Evolutionary conservation across 2,329 filamentous ascomycete species (phyloP).

Genomic region (Pseudogymnoascus sp.): DNA sequence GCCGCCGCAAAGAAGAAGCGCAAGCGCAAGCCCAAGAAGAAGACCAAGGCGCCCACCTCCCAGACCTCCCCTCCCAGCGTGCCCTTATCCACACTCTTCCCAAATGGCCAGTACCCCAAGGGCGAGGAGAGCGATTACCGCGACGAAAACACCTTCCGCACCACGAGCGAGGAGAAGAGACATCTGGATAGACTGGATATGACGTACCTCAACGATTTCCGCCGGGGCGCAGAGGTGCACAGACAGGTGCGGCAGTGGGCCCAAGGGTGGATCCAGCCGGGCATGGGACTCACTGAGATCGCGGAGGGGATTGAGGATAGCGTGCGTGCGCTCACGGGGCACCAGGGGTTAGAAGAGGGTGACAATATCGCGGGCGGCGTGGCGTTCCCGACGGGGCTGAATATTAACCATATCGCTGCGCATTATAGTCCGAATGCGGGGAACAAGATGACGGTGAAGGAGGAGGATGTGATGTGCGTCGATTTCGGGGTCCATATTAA

Average conservation of each 20-base stretch:
- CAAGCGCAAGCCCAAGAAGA: conserved; percentile 74
- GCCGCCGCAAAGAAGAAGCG: conserved; percentile 57
- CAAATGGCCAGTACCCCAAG: conserved; percentile 62
- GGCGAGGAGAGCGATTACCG: conserved; percentile 73
- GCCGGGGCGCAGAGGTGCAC: conserved; percentile 81
- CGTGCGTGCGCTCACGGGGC: conserved; percentile 67
- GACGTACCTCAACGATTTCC: conserved; percentile 73
- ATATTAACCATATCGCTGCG: conserved; percentile 76
- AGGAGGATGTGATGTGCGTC: conserved; percentile 65
- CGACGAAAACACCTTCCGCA: conserved; percentile 70
- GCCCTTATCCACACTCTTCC: conserved; percentile 64
- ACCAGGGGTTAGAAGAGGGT: conserved; percentile 67
- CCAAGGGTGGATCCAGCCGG: conserved; percentile 71
- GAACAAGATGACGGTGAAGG: conserved; percentile 62
- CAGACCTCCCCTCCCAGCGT: conserved; percentile 75
- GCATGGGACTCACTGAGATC: conserved; percentile 71
- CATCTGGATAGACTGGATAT: conserved; percentile 73
- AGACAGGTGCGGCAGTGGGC: conserved; percentile 80
- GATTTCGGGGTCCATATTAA: conserved; percentile 67
- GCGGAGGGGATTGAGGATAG: conserved; percentile 81
- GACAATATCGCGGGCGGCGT: conserved; percentile 72
- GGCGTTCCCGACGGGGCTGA: conserved; percentile 79
- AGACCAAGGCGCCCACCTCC: conserved; percentile 55
- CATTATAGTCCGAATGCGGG: conserved; percentile 84
- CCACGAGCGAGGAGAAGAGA: conserved; percentile 76